Conservation (phyloP, 1,284 basidiomycete species). For the Ganoderma lucidum region DNA sequence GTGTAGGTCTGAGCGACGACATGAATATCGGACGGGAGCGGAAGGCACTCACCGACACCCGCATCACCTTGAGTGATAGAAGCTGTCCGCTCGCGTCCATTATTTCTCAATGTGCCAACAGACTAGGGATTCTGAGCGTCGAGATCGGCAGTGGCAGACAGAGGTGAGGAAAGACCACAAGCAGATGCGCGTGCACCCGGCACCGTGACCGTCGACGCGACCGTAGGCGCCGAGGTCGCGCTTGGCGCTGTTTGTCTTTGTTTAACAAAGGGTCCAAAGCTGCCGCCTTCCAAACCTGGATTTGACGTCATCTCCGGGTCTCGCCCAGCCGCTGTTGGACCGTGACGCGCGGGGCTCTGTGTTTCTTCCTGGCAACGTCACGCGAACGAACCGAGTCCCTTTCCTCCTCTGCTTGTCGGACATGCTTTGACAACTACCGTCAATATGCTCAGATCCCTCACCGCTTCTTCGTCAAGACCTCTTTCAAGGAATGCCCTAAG, state of each 20-base stretch:
- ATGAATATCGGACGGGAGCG: slow-evolving; percentile 15
- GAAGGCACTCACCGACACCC: slow-evolving; percentile 70
- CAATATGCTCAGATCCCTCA: slow-evolving; percentile 17
- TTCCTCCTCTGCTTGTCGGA: background rate
- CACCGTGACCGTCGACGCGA: background rate
- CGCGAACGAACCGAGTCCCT: background rate
- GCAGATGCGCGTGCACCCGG: too few species aligned
- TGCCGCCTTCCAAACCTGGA: slow-evolving; percentile 26
- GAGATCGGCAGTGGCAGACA: background rate
- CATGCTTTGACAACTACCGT: slow-evolving; percentile 17
- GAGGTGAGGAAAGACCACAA: too few species aligned
- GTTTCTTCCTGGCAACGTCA: background rate
- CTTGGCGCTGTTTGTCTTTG: slow-evolving; percentile 35
- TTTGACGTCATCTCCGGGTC: slow-evolving; percentile 30
- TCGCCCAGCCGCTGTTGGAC: slow-evolving; percentile 9
- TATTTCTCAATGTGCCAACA: background rate
- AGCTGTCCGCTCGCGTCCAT: slow-evolving; percentile 68
- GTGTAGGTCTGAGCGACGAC: slow-evolving; percentile 17
- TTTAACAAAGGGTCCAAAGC: slow-evolving; percentile 37
- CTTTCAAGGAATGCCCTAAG: background rate
- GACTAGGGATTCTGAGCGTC: background rate
- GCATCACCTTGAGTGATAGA: slow-evolving; percentile 82
- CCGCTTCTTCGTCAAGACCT: slow-evolving; percentile 14
- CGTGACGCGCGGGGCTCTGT: slow-evolving; percentile 2
- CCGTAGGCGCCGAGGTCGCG: background rate